Base-by-base conservation (phyloP, 2,329 filamentous ascomycete genomes). In the Orbilia javanica region DNA sequence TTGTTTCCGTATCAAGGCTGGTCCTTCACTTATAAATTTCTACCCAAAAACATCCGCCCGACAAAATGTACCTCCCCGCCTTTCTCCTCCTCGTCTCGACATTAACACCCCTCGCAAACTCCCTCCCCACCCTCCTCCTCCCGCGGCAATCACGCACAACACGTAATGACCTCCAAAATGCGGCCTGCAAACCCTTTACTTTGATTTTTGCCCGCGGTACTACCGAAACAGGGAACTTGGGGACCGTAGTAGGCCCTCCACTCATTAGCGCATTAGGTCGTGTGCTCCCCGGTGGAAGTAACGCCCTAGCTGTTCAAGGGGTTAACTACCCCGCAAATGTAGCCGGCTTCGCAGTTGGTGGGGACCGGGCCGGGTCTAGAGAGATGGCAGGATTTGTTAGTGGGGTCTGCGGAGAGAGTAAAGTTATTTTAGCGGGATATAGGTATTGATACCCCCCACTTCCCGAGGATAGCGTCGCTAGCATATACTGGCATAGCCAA, bases 191-290 rank as follows among this genome's bases (percentile, higher is more conserved):
- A 60, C 69, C 69, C 7, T 73, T 83, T 20, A 80, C 80, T 29
- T 73, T 83, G 20, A 68, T 83, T 42, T 83, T 82, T 42, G 82
- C 82, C 22, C 79, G 82, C 18, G 82, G 82, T 6, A 83, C 82
- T 1, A 79, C 68, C 10, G 82, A 83, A 46, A 57, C 70, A 0
- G 82, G 82, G 11, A 83, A 82, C 52, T 69, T 83, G 7, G 82
- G 82, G 1, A 62, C 68, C 13, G 39, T 83, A 1, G 80, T 81
- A 8, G 82, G 82, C 1, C 82, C 82, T 1, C 76, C 79, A 3
- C 80, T 83, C 27, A 76, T 81, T 53, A 39, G 76, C 2, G 80
- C 82, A 3, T 73, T 84, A 3, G 53, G 67, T 15, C 46, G 42
- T 7, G 57, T 68, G 1, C 57, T 82, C 53, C 78, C 70, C 18